These are phyloP conservation scores for Phaeodactylum tricornutum DNA, from an alignment of 108 stramenopile species.

Conservation along the genomic window DNA sequence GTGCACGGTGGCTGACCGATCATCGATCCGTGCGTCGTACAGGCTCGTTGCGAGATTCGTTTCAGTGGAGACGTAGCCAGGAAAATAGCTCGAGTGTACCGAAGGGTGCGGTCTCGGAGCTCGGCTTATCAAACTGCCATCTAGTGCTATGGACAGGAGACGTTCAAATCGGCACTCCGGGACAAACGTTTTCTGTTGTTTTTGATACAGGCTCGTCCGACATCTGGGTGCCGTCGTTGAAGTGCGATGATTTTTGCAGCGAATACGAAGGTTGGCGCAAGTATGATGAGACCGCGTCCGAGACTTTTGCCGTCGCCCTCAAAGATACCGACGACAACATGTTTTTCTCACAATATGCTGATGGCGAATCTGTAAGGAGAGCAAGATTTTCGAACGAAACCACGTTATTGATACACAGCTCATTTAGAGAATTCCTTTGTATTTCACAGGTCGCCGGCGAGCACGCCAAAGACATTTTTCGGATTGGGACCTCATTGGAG, in stretches of 20 bases:
- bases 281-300: constrained; percentile 36
- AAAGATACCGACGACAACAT: constrained; percentile 15
- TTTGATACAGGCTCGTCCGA: constrained; percentile 95
- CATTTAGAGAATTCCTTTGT: constrained; percentile 10
- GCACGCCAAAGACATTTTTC: constrained; percentile 31
- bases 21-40: background rate
- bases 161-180: constrained; percentile 63
- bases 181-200: constrained; percentile 77
- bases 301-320: constrained; percentile 27
- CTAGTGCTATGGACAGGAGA: constrained; percentile 34
- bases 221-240: constrained; percentile 86
- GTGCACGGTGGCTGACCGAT: background rate
- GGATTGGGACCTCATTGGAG: constrained; percentile 9
- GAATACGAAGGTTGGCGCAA: constrained; percentile 42
- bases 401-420: background rate
- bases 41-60: background rate
- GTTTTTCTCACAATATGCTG: constrained; percentile 69
- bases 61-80: constrained; percentile 1
- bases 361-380: constrained; percentile 31
- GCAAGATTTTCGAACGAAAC: background rate
- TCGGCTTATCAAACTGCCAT: constrained; percentile 39
- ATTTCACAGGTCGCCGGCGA: constrained; percentile 47
- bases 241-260: constrained; percentile 55
- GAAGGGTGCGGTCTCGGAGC: no score
- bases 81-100: constrained; percentile 8